These are phyloP conservation scores for Przewalskia tangutica DNA, from an alignment of 257 asterid species.

Conservation along the genomic window DNA sequence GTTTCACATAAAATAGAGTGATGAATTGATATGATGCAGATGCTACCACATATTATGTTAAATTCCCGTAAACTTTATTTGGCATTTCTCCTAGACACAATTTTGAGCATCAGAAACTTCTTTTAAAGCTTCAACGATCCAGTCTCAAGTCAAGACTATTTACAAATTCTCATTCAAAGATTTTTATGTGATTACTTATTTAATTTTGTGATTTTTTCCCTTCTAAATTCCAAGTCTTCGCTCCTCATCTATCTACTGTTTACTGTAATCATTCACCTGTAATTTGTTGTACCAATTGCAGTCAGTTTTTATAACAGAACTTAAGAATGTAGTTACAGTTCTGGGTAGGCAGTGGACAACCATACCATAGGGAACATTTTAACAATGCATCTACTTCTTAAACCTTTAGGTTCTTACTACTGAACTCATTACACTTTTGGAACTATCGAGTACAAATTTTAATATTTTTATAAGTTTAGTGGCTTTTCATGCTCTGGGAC, in stretches of 20 bases:
- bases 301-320: not conserved
- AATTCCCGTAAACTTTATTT: not conserved
- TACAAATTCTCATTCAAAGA: not conserved
- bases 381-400: not conserved
- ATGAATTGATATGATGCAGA: not conserved
- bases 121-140: not conserved
- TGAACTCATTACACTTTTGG: too few relatives aligned
- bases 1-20: not conserved
- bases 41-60: not conserved
- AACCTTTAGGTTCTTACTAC: too few relatives aligned
- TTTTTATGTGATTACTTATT: not conserved
- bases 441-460: not conserved
- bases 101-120: not conserved
- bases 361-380: not conserved
- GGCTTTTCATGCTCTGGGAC: not conserved
- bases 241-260: not conserved
- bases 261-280: not conserved
- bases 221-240: not conserved
- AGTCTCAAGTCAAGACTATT: not conserved
- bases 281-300: not conserved
- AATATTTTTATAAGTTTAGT: not conserved
- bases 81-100: not conserved
- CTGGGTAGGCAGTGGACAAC: not conserved
- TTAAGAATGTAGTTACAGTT: not conserved
- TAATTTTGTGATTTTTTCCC: not conserved